Conservation (phyloP, 257 asterid species). For the Solanum verrucosum region DNA sequence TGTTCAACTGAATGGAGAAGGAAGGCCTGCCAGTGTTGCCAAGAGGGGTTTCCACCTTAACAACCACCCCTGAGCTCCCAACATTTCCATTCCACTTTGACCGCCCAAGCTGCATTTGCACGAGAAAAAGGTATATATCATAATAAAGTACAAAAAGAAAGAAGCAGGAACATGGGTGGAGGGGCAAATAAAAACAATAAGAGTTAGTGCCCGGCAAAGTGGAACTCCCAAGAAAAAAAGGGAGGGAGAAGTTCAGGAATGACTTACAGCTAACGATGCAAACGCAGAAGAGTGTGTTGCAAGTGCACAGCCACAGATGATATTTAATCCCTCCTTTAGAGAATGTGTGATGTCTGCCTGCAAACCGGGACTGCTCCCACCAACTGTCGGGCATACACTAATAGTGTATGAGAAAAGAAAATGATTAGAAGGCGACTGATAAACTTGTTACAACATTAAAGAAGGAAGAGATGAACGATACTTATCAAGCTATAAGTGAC, state of each 20-base stretch:
- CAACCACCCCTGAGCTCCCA: slow-evolving; percentile 72
- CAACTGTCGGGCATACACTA: slow-evolving; percentile 84
- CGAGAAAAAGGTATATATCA: not conserved
- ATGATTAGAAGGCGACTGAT: not conserved
- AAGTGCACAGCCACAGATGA: slow-evolving; percentile 72
- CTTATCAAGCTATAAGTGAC: not conserved
- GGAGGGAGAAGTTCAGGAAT: not conserved
- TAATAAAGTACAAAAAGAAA: not conserved
- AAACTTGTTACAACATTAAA: not conserved
- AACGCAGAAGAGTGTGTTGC: slow-evolving; percentile 64
- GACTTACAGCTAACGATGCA: slow-evolving; percentile 80
- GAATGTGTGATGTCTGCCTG: slow-evolving; percentile 78
- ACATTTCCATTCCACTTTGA: slow-evolving; percentile 94
- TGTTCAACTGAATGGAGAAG: slow-evolving; percentile 76
- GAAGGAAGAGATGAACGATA: not conserved
- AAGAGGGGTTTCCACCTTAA: slow-evolving; percentile 83
- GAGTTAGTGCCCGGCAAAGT: not conserved
- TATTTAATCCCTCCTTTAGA: slow-evolving; percentile 70
- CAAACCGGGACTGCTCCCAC: slow-evolving; percentile 83
- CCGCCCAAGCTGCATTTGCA: slow-evolving; percentile 67
- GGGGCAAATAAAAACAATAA: not conserved
- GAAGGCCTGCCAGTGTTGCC: slow-evolving; percentile 57
- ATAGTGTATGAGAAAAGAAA: not conserved
- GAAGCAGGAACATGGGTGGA: not conserved
- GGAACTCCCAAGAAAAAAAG: too few species aligned